Percentiles rank a stretch among this genome's conserved stretches.
Conservation (phyloP, 257 asterid genomes). For the Solanum arcanum region DNA sequence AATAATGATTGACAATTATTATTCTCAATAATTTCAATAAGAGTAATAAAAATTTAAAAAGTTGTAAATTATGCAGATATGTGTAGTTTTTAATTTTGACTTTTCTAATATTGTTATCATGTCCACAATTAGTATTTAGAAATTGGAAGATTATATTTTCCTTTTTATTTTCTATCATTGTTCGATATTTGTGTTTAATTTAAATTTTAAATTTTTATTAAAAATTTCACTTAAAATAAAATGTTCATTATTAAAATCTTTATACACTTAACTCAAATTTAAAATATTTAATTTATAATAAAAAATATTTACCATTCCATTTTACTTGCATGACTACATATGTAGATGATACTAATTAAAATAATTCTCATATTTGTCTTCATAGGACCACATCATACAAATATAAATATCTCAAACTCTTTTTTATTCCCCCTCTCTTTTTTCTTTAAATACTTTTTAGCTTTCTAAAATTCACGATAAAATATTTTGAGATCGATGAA, state of each 20-base stretch:
- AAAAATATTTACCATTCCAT: neutral
- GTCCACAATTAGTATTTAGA: neutral
- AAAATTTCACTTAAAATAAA: too few species aligned
- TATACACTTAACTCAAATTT: neutral
- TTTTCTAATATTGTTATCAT: neutral
- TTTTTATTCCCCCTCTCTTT: neutral
- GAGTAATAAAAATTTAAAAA: neutral
- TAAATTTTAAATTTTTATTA: rapidly evolving
- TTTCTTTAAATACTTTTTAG: neutral
- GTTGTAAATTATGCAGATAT: neutral
- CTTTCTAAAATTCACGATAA: neutral
- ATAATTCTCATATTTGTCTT: neutral
- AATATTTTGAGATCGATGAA: too few species aligned
- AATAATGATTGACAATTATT: neutral
- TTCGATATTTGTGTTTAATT: rapidly evolving
- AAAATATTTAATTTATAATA: neutral
- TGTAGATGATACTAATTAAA: neutral
- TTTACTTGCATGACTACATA: neutral
- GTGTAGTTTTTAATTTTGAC: neutral
- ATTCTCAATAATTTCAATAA: neutral
- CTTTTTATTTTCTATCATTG: neutral
- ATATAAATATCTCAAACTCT: neutral
- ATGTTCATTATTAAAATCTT: rapidly evolving
- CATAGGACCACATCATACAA: neutral
- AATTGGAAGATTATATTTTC: neutral